Evolutionary conservation across 345 rosid species (phyloP).

Genomic region (Gossypium herbaceum): DNA sequence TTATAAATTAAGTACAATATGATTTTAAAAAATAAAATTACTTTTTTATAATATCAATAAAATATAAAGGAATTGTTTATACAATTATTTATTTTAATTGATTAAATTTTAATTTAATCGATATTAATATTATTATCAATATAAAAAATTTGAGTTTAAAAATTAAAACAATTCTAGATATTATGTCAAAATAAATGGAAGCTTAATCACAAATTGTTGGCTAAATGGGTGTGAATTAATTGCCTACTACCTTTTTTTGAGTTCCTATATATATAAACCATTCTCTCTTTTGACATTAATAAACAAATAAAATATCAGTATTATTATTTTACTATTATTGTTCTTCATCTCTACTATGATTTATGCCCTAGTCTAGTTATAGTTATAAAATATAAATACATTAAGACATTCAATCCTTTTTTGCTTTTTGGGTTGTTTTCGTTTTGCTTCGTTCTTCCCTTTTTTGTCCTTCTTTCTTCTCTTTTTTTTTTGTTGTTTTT

Average conservation of each 20-base stretch:
- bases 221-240: too few species aligned
- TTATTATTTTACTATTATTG: neutral
- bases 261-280: neutral
- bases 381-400: neutral
- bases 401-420: neutral
- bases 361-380: neutral
- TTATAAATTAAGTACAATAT: too few species aligned
- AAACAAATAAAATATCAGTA: neutral
- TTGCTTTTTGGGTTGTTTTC: neutral
- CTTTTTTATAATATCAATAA: too few species aligned
- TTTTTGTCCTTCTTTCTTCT: neutral
- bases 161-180: too few species aligned
- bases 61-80: too few species aligned
- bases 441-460: neutral
- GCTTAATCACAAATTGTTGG: too few species aligned
- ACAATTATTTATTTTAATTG: too few species aligned
- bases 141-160: fast-evolving
- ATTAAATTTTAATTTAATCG: too few species aligned
- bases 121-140: fast-evolving
- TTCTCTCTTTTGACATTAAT: neutral
- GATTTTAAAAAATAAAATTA: too few species aligned
- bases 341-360: neutral
- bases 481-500: neutral
- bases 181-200: too few species aligned
- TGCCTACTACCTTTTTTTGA: too few species aligned